Evolutionary conservation across 2,329 filamentous ascomycete species (phyloP), one percentile per base, ranked within the genome.

Genomic region (Didymella glomerata): DNA sequence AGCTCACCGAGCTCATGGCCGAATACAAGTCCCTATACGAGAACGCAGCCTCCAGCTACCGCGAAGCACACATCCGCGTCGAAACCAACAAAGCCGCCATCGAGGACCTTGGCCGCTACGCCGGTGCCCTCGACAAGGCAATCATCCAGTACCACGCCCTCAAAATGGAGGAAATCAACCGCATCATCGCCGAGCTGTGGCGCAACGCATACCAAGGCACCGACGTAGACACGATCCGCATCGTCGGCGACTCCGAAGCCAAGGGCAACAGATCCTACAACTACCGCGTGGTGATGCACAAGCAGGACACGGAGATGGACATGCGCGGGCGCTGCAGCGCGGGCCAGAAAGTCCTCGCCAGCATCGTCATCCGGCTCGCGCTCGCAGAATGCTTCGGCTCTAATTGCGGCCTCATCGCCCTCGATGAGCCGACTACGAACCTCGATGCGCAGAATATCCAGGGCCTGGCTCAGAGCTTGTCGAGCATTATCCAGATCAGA

Each of bases 161-260:
- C 74, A 99, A 99, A 82, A 99, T 99, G 95, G 91, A 95, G 68
- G 93, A 99, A 76, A 94, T 99, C 76, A 99, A 99, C 78, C 86
- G 88, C 56, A 97, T 97, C 76, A 90, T 96, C 49, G 92, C 91
- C 64, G 95, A 99, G 76, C 85, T 99, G n/a, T 99, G 95, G 95
- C 91, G 92, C 78, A 90, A 89, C 72, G 97, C 95, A 1, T 99
- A 99, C 79, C 92, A 96, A 75, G 95, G 95, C 65, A 98, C 94
- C 0, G 95, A 99, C 73, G 93, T 99, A 54, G 95, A 99, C 80
- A 95, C 91, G 1, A 97, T 99, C 73, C 85, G 96, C 72, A 98
- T 99, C 79, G 90, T 91, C 40, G 97, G 93, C 18, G 94, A 98
- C 77, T 90, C 88, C 68, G 95, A 98, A 75, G 83, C 83, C 40